A percentile compares a stretch with the other conserved stretches of the same genome.
Evolutionary conservation across 1,284 basidiomycete genomes (phyloP).

Genomic region (Trametes versicolor): DNA sequence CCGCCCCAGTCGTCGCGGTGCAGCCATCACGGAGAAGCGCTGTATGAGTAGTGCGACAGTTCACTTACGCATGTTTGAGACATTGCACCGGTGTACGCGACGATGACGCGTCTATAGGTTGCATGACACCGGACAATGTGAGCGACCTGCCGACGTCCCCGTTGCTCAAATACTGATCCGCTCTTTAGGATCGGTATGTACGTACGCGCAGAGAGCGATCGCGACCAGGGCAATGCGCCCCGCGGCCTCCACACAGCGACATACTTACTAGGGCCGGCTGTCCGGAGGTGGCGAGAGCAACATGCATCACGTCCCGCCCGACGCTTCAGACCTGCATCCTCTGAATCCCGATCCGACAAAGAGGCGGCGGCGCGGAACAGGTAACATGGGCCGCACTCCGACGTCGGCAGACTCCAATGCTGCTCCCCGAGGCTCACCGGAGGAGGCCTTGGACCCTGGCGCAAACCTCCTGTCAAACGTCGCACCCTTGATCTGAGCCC

Average conservation of each 20-base stretch:
- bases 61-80: slow-evolving; percentile 16
- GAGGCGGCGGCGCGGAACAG: neutral
- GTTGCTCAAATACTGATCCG: neutral
- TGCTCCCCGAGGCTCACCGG: too few species aligned
- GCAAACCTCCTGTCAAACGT: neutral
- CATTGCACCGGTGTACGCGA: slow-evolving; percentile 11
- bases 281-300: neutral
- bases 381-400: slow-evolving; percentile 1
- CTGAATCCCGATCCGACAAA: slow-evolving; percentile 3
- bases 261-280: neutral
- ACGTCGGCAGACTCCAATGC: neutral
- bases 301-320: neutral
- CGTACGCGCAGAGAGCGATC: neutral
- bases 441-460: neutral
- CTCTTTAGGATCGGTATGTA: neutral
- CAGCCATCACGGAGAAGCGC: slow-evolving; percentile 22
- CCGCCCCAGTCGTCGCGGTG: neutral
- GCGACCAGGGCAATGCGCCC: neutral
- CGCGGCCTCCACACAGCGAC: neutral
- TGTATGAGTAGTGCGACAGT: slow-evolving; percentile 15
- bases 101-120: slow-evolving; percentile 6
- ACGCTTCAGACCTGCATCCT: neutral
- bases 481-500: neutral
- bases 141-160: neutral
- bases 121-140: neutral